Evolutionary conservation across 1,284 basidiomycete species (phyloP).

Genomic region (Gomphus bonarii): DNA sequence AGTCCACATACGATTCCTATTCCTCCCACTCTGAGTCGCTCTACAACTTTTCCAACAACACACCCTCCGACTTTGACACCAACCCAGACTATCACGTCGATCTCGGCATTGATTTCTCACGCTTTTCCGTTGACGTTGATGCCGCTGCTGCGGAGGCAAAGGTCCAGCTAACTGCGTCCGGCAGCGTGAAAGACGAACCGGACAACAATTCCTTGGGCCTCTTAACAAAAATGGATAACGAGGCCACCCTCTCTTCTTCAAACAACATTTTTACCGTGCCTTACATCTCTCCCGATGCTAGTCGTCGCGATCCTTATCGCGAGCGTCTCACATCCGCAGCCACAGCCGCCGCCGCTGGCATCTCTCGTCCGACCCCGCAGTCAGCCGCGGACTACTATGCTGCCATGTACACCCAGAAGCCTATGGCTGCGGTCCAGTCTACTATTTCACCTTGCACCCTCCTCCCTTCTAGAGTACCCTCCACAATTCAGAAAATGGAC

Average conservation of each 20-base stretch:
- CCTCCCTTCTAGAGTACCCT: slow-evolving; percentile 17
- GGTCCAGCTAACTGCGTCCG: slow-evolving; percentile 9
- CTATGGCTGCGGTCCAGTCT: slow-evolving; percentile 25
- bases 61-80: slow-evolving; percentile 36
- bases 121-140: slow-evolving; percentile 33
- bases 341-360: slow-evolving; percentile 36
- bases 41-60: slow-evolving; percentile 48
- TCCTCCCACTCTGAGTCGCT: slow-evolving; percentile 58
- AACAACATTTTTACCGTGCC: slow-evolving; percentile 49
- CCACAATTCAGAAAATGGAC: slow-evolving; percentile 26
- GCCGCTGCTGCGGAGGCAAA: slow-evolving; percentile 41
- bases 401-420: slow-evolving; percentile 25
- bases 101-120: slow-evolving; percentile 62
- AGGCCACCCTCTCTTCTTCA: slow-evolving; percentile 9
- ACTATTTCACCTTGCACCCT: slow-evolving; percentile 49
- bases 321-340: slow-evolving; percentile 17
- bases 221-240: slow-evolving; percentile 28
- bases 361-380: slow-evolving; percentile 20
- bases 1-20: slow-evolving; percentile 51
- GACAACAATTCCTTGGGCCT: slow-evolving; percentile 27
- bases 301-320: not conserved
- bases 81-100: slow-evolving; percentile 47
- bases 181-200: slow-evolving; percentile 10
- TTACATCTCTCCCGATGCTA: not conserved
- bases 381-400: slow-evolving; percentile 47